Evolutionary conservation across 352 stramenopile species (phyloP), one percentile per base, ranked within the genome.

Genomic region (Pythium monospermum): DNA sequence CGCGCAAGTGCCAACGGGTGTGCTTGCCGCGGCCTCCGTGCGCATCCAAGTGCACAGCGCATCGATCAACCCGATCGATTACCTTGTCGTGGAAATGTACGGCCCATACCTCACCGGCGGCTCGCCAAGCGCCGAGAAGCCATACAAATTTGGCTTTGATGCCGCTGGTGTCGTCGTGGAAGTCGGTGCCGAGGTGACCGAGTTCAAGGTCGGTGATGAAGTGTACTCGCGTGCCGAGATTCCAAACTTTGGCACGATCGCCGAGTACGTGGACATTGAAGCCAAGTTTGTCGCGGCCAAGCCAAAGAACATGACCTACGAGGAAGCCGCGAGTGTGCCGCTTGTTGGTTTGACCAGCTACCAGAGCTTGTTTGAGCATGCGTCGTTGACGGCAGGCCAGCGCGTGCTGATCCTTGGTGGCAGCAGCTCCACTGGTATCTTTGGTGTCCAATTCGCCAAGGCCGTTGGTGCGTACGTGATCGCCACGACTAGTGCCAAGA

Each of bases 231-330:
- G 62, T 37, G 35, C 52, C 1, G 42, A 36, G 18, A 47, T 50
- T 31, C 25, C 28, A 1, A 15, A 57, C 33, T 60, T 47, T 15
- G 44, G 53, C 16, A 53, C 62, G 3, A 64, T 82, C 28, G 71
- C 57, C 39, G 71, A 83, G 51, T 83, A 77, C 33, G 38, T 76
- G 10, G 61, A 62, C 25, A 37, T 71, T 22, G 64, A 65, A 8
- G 46, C 44, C 6, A 51, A 66, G 49, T 41, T 51, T 4, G 57
- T 83, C 21, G 60, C 66, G 11, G 36, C 18, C 50, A 83, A 83
- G 62, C 72, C 72, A 7, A 63, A 42, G 35, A 77, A 59, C 35
- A 48, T 79, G 28, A 46, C 44, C 37, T 73, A 62, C 32, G 47
- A 66, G n/a, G 38, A 83, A 42, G 69, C 72, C 3, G 72, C 67